These are phyloP conservation scores for Prunus campanulata DNA, from an alignment of 306 rosid species.

Conservation along the genomic window DNA sequence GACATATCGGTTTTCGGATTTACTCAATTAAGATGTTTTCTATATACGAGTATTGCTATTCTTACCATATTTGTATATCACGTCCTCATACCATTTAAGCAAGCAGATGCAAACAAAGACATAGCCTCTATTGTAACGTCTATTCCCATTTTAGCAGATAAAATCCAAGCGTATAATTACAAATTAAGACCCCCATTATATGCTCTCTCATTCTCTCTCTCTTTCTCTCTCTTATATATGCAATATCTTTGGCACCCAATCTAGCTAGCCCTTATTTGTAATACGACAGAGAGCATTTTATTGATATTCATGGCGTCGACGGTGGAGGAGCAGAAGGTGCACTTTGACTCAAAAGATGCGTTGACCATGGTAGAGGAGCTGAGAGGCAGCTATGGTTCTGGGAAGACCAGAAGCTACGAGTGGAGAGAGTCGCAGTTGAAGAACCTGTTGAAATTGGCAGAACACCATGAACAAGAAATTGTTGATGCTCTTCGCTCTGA, in stretches of 20 bases:
- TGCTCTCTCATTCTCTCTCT: background rate
- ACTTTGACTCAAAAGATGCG: constrained; percentile 41
- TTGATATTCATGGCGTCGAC: background rate
- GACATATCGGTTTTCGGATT: background rate
- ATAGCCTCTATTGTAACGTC: background rate
- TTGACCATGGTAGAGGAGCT: constrained; percentile 32
- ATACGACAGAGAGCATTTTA: background rate
- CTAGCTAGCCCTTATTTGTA: background rate
- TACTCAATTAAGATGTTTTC: background rate
- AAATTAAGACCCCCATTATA: too few relatives aligned
- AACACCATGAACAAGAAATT: constrained; percentile 37
- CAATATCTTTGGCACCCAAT: background rate
- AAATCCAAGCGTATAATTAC: too few relatives aligned
- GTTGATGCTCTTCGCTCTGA: constrained; percentile 47
- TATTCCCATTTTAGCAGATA: background rate
- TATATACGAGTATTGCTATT: too few relatives aligned
- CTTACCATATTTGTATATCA: too few relatives aligned
- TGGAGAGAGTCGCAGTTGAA: constrained; percentile 62
- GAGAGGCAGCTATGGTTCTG: constrained; percentile 35
- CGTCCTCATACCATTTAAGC: background rate
- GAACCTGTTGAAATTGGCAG: constrained; percentile 22
- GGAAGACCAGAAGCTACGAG: constrained; percentile 45
- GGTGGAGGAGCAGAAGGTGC: background rate
- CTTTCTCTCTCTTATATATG: background rate
- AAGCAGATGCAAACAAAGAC: background rate